phyloP scores from a whole-genome alignment of 2,329 filamentous ascomycete genomes.

The Trichophaea hybrida region DNA sequence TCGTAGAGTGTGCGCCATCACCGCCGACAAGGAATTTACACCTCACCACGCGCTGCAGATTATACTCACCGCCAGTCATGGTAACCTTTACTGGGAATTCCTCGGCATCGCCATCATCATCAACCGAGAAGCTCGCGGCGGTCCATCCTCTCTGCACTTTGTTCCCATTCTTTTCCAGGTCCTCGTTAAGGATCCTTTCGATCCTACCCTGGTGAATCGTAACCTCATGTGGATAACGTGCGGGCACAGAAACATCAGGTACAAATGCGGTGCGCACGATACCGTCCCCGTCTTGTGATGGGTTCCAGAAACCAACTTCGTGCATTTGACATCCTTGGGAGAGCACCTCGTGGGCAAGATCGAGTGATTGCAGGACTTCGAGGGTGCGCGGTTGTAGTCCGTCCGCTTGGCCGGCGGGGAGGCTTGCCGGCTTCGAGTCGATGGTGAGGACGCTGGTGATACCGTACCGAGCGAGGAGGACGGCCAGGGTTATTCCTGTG shows the following conservation, averaged over 20 bases:
- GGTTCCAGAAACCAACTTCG: constrained; percentile 62
- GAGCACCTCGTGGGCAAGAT: constrained; percentile 32
- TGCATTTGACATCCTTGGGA: constrained; percentile 34
- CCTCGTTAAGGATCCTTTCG: constrained; percentile 53
- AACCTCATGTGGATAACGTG: constrained; percentile 55
- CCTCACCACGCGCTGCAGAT: constrained; percentile 42
- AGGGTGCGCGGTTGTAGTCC: constrained; percentile 34
- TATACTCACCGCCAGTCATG: constrained; percentile 33
- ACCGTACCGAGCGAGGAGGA: constrained; percentile 35
- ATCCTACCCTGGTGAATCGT: constrained; percentile 58
- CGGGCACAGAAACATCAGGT: constrained; percentile 45
- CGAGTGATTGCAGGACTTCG: constrained; percentile 34
- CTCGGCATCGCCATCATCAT: constrained; percentile 39
- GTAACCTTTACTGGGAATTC: constrained; percentile 70
- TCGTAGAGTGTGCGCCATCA: constrained; percentile 54
- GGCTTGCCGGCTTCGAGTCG: constrained; percentile 32
- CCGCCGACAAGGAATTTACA: constrained; percentile 59
- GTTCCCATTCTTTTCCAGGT: constrained; percentile 48
- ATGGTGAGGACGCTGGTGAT: constrained; percentile 34
- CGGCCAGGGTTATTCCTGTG: constrained; percentile 33
- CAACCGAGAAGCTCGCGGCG: constrained; percentile 46
- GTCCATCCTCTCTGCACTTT: constrained; percentile 51
- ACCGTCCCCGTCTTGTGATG: constrained; percentile 38
- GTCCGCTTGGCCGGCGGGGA: constrained; percentile 35
- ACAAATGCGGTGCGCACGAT: constrained; percentile 47